Evolutionary conservation across 202 grass and related monocot species (phyloP), one percentile per base, ranked within the genome.

Genomic region (Panicum virgatum): DNA sequence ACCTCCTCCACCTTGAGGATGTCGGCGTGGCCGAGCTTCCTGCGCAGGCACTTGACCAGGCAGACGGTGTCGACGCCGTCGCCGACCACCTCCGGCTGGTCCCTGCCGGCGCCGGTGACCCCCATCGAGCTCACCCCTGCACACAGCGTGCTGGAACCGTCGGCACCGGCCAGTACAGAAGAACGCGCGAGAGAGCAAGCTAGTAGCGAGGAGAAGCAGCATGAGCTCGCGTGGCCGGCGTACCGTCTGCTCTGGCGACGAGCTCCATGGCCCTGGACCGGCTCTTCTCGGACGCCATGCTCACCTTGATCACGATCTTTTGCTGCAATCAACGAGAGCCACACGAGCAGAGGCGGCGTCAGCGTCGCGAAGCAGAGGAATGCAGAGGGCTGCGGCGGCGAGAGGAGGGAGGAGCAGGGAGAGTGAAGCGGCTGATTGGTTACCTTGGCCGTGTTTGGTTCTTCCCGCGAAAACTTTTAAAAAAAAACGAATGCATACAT

Each of bases 31-130:
- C 19, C 14, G n/a, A 85, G 0, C 87, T 85, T 89, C 77, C 40
- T 85, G 64, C 87, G 82, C 16, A 89, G 87, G 60, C 87, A 40
- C 16, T 2, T 18, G 46, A 72, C 82, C 34, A 89, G 64, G 56
- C 46, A 47, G 37, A 76, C 71, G 5, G 56, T 1, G 77, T 89
- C 87, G 29, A 89, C 56, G 46, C 7, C 6, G 0, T 34, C 66
- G 64, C 87, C 87, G 16, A 81, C 56, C 26, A 89, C 82, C 82
- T 81, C 82, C 37, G 85, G 87, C 77, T 5, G 12, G 70, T 88
- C 82, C 76, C 2, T 80, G 62, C 5, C 46, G 77, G 58, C 56
- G 63, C 72, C 77, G 72, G 64, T 50, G 58, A 89, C 29, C 39
- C n/a, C 64, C 72, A 89, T 27, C 37, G 77, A 81, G 18, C 12